Conservation (phyloP, 177 flowering plant species). For the Telopea speciosissima region DNA sequence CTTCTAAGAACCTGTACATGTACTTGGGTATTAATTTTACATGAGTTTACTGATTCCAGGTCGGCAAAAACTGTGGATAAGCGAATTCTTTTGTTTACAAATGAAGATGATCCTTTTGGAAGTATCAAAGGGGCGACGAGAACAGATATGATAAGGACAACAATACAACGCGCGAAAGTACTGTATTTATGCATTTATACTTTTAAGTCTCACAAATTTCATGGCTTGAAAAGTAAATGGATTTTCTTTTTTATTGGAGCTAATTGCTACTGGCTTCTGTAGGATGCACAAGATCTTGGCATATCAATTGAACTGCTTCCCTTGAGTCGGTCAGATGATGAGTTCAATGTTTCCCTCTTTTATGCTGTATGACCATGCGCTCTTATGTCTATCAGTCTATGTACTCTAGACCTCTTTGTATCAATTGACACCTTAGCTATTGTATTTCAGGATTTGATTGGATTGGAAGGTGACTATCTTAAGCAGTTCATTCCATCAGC, state of each 20-base stretch:
- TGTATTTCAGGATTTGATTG: conserved; percentile 62
- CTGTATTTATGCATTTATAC: not conserved
- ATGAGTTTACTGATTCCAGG: conserved; percentile 33
- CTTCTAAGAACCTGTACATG: not conserved
- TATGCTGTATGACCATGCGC: conserved; percentile 56
- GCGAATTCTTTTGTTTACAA: conserved; percentile 74
- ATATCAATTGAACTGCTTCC: conserved; percentile 92
- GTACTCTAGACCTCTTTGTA: conserved; percentile 9
- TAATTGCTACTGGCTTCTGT: conserved; percentile 2
- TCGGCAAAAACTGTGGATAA: conserved; percentile 78
- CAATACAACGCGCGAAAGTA: conserved; percentile 92
- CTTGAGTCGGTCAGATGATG: conserved; percentile 50
- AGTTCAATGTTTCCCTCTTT: conserved; percentile 59
- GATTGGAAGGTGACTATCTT: conserved; percentile 57
- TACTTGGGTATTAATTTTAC: conserved; percentile 6
- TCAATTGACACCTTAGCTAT: not conserved
- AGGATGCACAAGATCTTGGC: conserved; percentile 98
- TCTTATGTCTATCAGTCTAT: conserved; percentile 4
- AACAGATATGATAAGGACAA: conserved; percentile 82
- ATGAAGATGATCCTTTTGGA: conserved; percentile 98
- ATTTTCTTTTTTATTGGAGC: not conserved
- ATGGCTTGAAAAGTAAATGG: not conserved
- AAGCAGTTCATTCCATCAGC: conserved; percentile 52
- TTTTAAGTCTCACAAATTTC: not conserved
- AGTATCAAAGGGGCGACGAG: conserved; percentile 58